These are phyloP conservation scores for Coelastrella sp. DNA, from an alignment of 139 green algal genomes.

Conservation along the genomic window DNA sequence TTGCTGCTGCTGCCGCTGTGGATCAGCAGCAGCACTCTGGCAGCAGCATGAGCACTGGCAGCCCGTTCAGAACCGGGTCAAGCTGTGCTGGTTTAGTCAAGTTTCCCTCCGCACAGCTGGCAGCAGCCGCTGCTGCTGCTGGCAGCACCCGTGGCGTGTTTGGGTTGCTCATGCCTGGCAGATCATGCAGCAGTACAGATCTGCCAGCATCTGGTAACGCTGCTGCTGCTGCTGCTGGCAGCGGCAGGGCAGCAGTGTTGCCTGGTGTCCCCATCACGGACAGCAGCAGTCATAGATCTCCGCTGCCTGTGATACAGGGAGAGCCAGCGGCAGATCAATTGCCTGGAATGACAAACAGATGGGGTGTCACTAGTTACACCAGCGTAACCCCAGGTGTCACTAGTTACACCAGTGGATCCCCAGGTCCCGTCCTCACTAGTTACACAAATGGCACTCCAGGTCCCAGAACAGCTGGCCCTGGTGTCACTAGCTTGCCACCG, in stretches of 20 bases:
- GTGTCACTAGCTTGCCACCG: neutral
- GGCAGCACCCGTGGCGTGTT: neutral
- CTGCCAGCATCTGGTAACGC: neutral
- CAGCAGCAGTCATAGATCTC: neutral
- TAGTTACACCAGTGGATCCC: neutral
- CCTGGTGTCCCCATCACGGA: neutral
- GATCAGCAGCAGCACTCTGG: neutral
- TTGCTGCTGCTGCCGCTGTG: neutral
- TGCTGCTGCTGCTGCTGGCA: neutral
- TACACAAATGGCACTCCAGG: neutral
- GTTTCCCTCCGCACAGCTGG: neutral
- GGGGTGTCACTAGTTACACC: neutral
- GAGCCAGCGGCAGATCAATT: neutral
- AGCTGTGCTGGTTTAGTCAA: neutral
- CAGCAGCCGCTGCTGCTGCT: neutral
- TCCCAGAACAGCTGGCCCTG: neutral
- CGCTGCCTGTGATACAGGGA: neutral
- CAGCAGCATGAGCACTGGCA: slow-evolving; percentile 42
- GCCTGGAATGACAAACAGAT: neutral
- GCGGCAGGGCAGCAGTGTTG: neutral
- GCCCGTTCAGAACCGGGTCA: neutral
- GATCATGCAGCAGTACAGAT: slow-evolving; percentile 8
- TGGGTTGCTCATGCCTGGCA: slow-evolving; percentile 8
- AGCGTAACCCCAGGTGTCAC: neutral
- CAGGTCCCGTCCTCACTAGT: neutral